These are phyloP conservation scores for Dactylellina cionopaga DNA, from an alignment of 2,329 filamentous ascomycete genomes.

Conservation along the genomic window DNA sequence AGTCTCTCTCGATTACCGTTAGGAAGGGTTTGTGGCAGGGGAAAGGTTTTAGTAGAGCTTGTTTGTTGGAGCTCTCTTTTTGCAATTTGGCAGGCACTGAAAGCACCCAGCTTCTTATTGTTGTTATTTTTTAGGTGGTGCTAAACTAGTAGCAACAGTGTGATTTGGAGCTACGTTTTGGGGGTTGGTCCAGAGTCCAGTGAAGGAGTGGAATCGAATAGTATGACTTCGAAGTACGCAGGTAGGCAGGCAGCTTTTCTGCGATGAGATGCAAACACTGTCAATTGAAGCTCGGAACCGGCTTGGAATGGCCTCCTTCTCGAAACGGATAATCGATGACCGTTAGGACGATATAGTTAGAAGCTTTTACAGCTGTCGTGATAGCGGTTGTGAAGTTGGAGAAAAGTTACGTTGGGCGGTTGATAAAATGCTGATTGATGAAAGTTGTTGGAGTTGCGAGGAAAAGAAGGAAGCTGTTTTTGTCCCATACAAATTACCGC, in stretches of 20 bases:
- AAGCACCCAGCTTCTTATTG: slow-evolving; percentile 26
- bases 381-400: no score
- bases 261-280: slow-evolving; percentile 22
- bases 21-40: slow-evolving; percentile 5
- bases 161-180: slow-evolving; percentile 15
- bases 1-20: no score
- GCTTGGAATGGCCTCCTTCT: slow-evolving; percentile 33
- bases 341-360: background rate
- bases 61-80: slow-evolving; percentile 8
- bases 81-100: slow-evolving; percentile 14
- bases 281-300: slow-evolving; percentile 38
- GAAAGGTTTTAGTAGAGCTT: background rate
- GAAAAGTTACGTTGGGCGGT: no score
- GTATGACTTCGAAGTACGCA: slow-evolving; percentile 18
- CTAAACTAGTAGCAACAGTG: slow-evolving; percentile 20
- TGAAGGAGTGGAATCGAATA: slow-evolving; percentile 42
- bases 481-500: slow-evolving; percentile 51
- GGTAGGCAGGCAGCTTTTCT: background rate
- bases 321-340: slow-evolving; percentile 17
- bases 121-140: background rate
- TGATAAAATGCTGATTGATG: background rate
- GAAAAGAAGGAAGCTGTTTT: slow-evolving; percentile 17
- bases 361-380: background rate
- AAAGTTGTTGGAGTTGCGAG: slow-evolving; percentile 9
- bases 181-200: slow-evolving; percentile 45